Evolutionary conservation across 352 stramenopile species (phyloP), one percentile per base, ranked within the genome.

Genomic region (Phytophthora parvispora): DNA sequence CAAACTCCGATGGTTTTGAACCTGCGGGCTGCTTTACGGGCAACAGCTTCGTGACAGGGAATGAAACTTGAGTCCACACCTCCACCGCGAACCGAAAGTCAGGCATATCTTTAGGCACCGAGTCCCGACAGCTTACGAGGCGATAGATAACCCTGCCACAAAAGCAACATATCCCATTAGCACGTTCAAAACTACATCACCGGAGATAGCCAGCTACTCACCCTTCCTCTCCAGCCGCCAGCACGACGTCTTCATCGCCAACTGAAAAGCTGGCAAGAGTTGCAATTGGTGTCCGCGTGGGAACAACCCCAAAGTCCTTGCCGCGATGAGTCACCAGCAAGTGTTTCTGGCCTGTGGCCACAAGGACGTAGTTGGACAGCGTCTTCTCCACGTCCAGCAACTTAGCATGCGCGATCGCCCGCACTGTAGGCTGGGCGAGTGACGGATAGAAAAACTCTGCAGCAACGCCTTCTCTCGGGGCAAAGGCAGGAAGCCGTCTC

Each of bases 371-470:
- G 27, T 75, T 79, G 36, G 83, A 86, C 31, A 81, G 71, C 53
- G 81, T 88, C 18, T 75, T 72, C 65, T 90, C 80, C 28, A 84
- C 64, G 24, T 90, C 83, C 42, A 80, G 59, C 47, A 87, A 49
- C 34, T 67, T 74, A 28, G 81, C 68, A 13, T 49, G 69, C 42
- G 52, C 49, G 27, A 87, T 78, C 16, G 66, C 78, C n/a, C 64
- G 40, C 24, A 86, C 79, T 52, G 59, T 40, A 60, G 78, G 76
- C 57, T 78, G 49, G 3, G n/a, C 16, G 0, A 64, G 8, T 2
- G 50, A 48, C 15, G 78, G 69, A 32, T 83, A 88, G 47, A 85
- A 84, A 49, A 45, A 83, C 20, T 70, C 48, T 2, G 32, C 45
- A 29, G 18, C 73, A 29, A 54, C n/a, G 7, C 47, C 53, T 20